phyloP scores from a whole-genome alignment of 768 basidiomycete genomes.

The Tulasnella sp. region DNA sequence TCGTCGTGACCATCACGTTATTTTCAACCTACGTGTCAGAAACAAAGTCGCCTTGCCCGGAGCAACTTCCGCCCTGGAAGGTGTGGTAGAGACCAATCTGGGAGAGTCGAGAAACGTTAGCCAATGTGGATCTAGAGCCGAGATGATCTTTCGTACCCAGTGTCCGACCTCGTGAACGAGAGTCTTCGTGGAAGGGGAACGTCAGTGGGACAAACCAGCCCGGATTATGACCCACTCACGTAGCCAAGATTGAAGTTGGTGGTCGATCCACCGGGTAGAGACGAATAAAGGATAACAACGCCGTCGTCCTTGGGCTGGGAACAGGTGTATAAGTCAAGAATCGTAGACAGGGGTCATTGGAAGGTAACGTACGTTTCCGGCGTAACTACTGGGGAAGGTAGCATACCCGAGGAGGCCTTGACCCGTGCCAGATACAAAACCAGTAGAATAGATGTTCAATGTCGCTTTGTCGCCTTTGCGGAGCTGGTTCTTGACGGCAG shows the following conservation, averaged over 20 bases:
- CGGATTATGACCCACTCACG: background rate
- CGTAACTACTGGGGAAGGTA: too few species aligned
- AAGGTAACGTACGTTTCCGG: too few species aligned
- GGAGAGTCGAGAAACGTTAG: too few species aligned
- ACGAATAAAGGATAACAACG: conserved; percentile 29
- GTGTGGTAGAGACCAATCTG: too few species aligned
- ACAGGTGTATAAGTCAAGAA: conserved; percentile 25
- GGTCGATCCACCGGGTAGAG: conserved; percentile 32
- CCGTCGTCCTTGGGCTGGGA: conserved; percentile 36
- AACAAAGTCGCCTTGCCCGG: too few species aligned
- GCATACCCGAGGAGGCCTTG: conserved; percentile 41
- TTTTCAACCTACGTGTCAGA: too few species aligned
- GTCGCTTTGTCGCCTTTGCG: conserved; percentile 29
- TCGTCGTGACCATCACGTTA: too few species aligned
- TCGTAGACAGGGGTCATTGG: too few species aligned
- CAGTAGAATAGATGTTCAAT: conserved; percentile 34
- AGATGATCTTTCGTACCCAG: too few species aligned
- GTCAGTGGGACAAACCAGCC: background rate
- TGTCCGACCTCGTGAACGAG: conserved; percentile 48
- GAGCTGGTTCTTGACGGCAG: conserved; percentile 37
- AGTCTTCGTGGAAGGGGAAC: conserved; percentile 23
- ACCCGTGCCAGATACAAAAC: conserved; percentile 31
- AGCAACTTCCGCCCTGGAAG: too few species aligned
- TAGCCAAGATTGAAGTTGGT: conserved; percentile 33
- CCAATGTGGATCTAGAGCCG: too few species aligned